Evolutionary conservation across 73 alveolate genomes (phyloP), one percentile per base, ranked within the genome.

Genomic region (Paraurostyla sp.): DNA sequence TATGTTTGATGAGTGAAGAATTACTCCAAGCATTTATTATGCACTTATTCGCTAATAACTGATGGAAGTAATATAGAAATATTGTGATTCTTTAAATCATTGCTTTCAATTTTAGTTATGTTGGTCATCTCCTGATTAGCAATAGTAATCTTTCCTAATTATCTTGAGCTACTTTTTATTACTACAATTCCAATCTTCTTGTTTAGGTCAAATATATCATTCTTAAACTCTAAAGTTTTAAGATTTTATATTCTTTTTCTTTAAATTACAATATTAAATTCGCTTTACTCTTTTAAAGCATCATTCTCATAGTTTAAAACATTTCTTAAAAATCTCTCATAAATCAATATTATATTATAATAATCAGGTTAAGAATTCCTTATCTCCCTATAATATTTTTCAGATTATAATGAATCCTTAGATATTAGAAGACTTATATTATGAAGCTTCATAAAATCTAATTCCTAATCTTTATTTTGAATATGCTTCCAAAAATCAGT

Each of bases 281-380:
- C 58, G 41, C 41, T 65, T 65, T 65, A 38, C 36, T 65, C 82
- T 40, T 40, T 65, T 15, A 65, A 11, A 33, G 82, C 35, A 38
- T 65, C 82, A 65, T 65, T 65, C 23, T 65, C 82, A 65, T 65
- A 65, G 41, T 65, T 65, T 18, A 65, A 15, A 13, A 65, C 82
- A 38, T 36, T n/a, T 38, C 41, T 65, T 2, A 65, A 58, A 38
- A 65, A 65, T 36, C 41, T 65, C 16, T 65, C 35, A 40, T 65
- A 65, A 2, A 65, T 65, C 3, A 65, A 18, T 7, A 65, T 65
- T 3, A 65, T 65, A 38, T 65, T 65, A 36, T 65, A 65, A 40
- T 65, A 65, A 1, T 29, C 4, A 3, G 82, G 82, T 30, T 33
- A 38, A 4, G 41, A 13, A 56, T 65, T 33, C 23, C 82, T 65